Percentiles rank a stretch among this genome's conserved stretches.
Evolutionary conservation across 73 alveolate genomes (phyloP).

Genomic region (Uronychia binucleata): DNA sequence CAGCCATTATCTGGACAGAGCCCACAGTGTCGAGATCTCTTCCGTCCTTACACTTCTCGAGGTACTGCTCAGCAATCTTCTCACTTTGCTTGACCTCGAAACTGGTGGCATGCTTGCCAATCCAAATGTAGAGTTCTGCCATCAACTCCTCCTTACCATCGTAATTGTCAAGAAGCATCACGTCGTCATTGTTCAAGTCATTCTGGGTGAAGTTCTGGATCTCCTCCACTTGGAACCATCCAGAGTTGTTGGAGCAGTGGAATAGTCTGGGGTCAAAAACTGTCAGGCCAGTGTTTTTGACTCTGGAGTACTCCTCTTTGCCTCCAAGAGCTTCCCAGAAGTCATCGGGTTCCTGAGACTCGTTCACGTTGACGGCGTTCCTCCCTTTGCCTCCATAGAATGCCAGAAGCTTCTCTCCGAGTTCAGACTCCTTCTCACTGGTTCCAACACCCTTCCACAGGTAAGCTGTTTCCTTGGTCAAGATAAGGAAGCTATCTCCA

Average conservation of each 20-base stretch:
- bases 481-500: slow-evolving; percentile 46
- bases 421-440: slow-evolving; percentile 38
- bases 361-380: slow-evolving; percentile 15
- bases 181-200: slow-evolving; percentile 42
- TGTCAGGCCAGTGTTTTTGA: slow-evolving; percentile 40
- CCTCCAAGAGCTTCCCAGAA: slow-evolving; percentile 57
- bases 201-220: slow-evolving; percentile 48
- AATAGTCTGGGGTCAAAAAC: slow-evolving; percentile 56
- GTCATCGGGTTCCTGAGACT: slow-evolving; percentile 53
- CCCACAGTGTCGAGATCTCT: slow-evolving; percentile 28
- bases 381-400: slow-evolving; percentile 1
- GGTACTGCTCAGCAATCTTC: slow-evolving; percentile 2
- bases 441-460: slow-evolving; percentile 56
- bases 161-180: slow-evolving; percentile 56
- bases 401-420: slow-evolving; percentile 5
- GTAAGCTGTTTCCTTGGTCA: slow-evolving; percentile 25
- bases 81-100: slow-evolving; percentile 5
- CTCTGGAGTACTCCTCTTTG: slow-evolving; percentile 12
- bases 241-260: slow-evolving; percentile 48
- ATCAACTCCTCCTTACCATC: too few species aligned
- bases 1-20: slow-evolving; percentile 31
- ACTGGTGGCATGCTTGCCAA: slow-evolving; percentile 35
- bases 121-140: slow-evolving; percentile 60
- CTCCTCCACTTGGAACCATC: slow-evolving; percentile 48
- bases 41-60: slow-evolving; percentile 31